Percentiles rank a stretch among this genome's conserved stretches.
Conservation (phyloP, 129 eudicot genomes). For the Scalesia atractyloides region DNA sequence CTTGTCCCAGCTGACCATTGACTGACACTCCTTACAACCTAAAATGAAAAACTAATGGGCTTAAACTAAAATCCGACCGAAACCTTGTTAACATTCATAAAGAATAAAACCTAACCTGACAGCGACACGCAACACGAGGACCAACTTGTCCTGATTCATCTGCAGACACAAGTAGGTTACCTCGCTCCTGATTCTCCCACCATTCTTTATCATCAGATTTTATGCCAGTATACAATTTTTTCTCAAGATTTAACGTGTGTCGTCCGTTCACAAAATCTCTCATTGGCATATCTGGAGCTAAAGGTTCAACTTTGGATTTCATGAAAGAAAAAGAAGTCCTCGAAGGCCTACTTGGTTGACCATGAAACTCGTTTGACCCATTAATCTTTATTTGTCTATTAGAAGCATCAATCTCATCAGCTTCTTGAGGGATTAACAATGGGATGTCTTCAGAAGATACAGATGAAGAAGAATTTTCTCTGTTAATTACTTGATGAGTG, state of each 20-base stretch:
- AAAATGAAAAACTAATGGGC: slow-evolving; percentile 25
- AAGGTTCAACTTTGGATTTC: slow-evolving; percentile 58
- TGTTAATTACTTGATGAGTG: slow-evolving; percentile 38
- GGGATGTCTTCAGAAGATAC: slow-evolving; percentile 80
- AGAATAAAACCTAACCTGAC: slow-evolving; percentile 66
- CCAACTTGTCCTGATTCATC: slow-evolving; percentile 95
- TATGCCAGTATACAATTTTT: slow-evolving; percentile 37
- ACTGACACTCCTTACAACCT: slow-evolving; percentile 93
- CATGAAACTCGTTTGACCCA: slow-evolving; percentile 49
- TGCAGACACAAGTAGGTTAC: slow-evolving; percentile 69
- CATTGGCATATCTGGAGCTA: slow-evolving; percentile 78
- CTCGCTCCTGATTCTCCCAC: slow-evolving; percentile 98
- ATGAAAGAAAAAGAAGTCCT: slow-evolving; percentile 69
- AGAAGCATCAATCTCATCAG: slow-evolving; percentile 53
- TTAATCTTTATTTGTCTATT: slow-evolving; percentile 42
- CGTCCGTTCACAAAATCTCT: slow-evolving; percentile 86
- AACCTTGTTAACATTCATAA: not conserved
- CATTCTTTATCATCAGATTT: slow-evolving; percentile 71
- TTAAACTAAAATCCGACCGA: not conserved
- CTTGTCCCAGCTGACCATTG: slow-evolving; percentile 99
- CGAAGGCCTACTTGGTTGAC: slow-evolving; percentile 57
- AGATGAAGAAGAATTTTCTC: slow-evolving; percentile 64
- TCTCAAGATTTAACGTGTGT: slow-evolving; percentile 31
- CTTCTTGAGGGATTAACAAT: slow-evolving; percentile 87
- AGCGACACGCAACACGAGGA: slow-evolving; percentile 89